phyloP scores from a whole-genome alignment of 2,329 filamentous ascomycete genomes.

The Xylariales sp. region DNA sequence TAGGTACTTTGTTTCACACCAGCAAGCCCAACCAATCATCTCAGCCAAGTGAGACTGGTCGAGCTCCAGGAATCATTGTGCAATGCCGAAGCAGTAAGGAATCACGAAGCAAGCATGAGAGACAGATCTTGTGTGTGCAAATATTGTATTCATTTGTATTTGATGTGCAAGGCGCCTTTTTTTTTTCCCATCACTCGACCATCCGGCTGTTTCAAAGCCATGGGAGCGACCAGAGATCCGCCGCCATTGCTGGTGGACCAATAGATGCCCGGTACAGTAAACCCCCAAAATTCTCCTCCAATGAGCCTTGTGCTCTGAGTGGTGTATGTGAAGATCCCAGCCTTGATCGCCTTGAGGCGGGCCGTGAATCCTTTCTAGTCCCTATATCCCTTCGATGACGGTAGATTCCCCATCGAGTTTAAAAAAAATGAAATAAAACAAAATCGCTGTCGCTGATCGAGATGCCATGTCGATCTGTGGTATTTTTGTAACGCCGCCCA shows the following conservation, averaged over 20 bases:
- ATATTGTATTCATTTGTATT: too few relatives aligned
- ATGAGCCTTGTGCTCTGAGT: slow-evolving; percentile 19
- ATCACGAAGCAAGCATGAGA: too few relatives aligned
- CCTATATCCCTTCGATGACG: slow-evolving; percentile 1
- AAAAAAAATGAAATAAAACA: slow-evolving; percentile 11
- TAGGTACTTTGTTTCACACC: too few relatives aligned
- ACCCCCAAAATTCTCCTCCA: slow-evolving; percentile 15
- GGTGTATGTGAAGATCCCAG: slow-evolving; percentile 11
- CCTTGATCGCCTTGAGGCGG: not conserved
- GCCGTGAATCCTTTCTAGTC: not conserved
- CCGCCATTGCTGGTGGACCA: slow-evolving; percentile 10
- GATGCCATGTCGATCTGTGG: slow-evolving; percentile 27
- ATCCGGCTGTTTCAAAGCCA: slow-evolving; percentile 12
- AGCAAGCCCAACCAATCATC: too few relatives aligned
- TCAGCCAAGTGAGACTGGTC: too few relatives aligned
- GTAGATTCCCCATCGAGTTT: slow-evolving; percentile 3
- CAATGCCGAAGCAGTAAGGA: too few relatives aligned
- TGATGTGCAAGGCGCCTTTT: too few relatives aligned
- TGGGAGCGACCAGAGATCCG: slow-evolving; percentile 21
- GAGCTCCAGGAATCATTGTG: too few relatives aligned
- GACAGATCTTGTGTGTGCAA: too few relatives aligned
- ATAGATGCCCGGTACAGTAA: slow-evolving; percentile 22
- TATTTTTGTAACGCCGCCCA: slow-evolving; percentile 29
- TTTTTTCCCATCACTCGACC: slow-evolving; percentile 5
- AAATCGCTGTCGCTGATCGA: slow-evolving; percentile 22